A percentile compares a stretch with the other conserved stretches of the same genome.
phyloP scores from a whole-genome alignment of 768 basidiomycete species.

The Leccinellum albellum region DNA sequence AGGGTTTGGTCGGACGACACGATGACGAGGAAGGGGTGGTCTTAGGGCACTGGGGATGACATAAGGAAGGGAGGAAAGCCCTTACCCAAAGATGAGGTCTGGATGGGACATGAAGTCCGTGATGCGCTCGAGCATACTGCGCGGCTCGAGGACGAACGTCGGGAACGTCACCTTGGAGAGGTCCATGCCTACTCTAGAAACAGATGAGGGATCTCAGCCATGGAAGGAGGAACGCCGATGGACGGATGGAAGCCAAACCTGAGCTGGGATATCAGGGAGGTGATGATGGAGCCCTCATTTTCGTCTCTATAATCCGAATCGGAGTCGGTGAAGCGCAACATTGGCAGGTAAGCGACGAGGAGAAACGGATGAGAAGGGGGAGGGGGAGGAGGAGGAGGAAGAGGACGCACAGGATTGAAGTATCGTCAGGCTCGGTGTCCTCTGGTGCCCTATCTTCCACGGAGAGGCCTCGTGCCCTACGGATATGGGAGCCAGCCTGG shows the following conservation, averaged over 20 bases:
- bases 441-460: slow-evolving; percentile 71
- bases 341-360: slow-evolving; percentile 2
- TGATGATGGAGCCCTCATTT: slow-evolving; percentile 87
- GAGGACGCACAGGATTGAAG: slow-evolving; percentile 74
- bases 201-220: slow-evolving; percentile 7
- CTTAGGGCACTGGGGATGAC: slow-evolving; percentile 22
- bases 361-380: slow-evolving; percentile 22
- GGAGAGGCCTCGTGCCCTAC: slow-evolving; percentile 63
- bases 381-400: slow-evolving; percentile 22
- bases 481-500: slow-evolving; percentile 61
- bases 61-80: slow-evolving; percentile 17
- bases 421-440: slow-evolving; percentile 86
- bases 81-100: slow-evolving; percentile 92
- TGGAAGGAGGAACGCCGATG: not conserved
- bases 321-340: slow-evolving; percentile 33
- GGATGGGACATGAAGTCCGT: slow-evolving; percentile 99
- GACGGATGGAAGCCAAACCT: slow-evolving; percentile 43
- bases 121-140: slow-evolving; percentile 96
- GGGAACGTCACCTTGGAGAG: slow-evolving; percentile 91
- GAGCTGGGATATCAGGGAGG: slow-evolving; percentile 84
- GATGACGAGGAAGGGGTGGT: slow-evolving; percentile 1
- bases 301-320: slow-evolving; percentile 66
- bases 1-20: slow-evolving; percentile 3
- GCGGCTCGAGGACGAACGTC: slow-evolving; percentile 92
- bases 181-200: slow-evolving; percentile 88